A percentile compares a stretch with the other conserved stretches of the same genome.
Evolutionary conservation across 2,329 filamentous ascomycete species (phyloP).

Genomic region (Penicillium sp.): DNA sequence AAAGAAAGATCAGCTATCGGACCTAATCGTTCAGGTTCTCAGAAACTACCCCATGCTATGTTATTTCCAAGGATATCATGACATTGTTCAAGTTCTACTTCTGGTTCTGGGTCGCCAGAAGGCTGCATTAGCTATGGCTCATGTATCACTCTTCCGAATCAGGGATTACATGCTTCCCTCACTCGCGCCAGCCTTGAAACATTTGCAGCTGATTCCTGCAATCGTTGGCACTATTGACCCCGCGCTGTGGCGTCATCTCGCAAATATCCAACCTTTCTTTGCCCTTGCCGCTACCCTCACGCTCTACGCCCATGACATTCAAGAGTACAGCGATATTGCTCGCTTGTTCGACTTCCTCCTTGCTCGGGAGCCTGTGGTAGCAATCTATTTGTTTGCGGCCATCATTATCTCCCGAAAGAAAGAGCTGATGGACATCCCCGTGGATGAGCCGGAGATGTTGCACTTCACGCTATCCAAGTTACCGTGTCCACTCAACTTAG

Average conservation of each 20-base stretch:
- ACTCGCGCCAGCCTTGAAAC: slow-evolving; percentile 75
- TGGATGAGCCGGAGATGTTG: slow-evolving; percentile 87
- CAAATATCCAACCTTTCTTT: slow-evolving; percentile 81
- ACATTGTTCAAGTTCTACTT: slow-evolving; percentile 94
- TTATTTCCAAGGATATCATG: slow-evolving; percentile 99
- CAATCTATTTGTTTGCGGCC: slow-evolving; percentile 87
- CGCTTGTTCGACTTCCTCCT: slow-evolving; percentile 91
- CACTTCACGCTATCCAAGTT: slow-evolving; percentile 86
- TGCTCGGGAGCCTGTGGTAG: slow-evolving; percentile 82
- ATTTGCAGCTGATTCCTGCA: slow-evolving; percentile 83
- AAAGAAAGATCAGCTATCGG: slow-evolving; percentile 75
- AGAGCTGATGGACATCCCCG: slow-evolving; percentile 81
- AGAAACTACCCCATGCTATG: slow-evolving; percentile 79
- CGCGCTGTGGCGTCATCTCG: slow-evolving; percentile 72
- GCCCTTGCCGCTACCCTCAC: slow-evolving; percentile 91
- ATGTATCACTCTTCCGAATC: slow-evolving; percentile 87
- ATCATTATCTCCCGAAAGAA: slow-evolving; percentile 78
- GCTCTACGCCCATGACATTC: slow-evolving; percentile 94
- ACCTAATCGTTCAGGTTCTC: slow-evolving; percentile 78
- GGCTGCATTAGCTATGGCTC: slow-evolving; percentile 67
- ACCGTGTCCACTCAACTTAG: slow-evolving; percentile 77
- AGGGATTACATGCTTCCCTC: slow-evolving; percentile 97
- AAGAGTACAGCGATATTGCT: slow-evolving; percentile 83
- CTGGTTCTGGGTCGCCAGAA: slow-evolving; percentile 71
- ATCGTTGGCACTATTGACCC: slow-evolving; percentile 75